Evolutionary conservation across 176 grass and related monocot genomes (phyloP), one percentile per base, ranked within the genome.

Genomic region (Phoenix dactylifera): DNA sequence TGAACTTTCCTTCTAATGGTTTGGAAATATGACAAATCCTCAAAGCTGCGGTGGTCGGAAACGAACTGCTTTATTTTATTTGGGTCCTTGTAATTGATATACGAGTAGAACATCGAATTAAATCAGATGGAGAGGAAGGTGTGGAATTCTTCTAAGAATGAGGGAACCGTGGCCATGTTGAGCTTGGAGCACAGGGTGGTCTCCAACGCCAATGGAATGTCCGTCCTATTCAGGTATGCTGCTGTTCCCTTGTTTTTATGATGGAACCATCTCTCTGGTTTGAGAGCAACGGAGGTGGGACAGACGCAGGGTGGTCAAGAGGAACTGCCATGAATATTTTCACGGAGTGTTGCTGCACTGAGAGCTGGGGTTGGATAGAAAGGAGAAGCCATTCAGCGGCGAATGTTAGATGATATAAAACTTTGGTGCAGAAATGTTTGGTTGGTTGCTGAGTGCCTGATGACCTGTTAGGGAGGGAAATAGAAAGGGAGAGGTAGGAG

Each of bases 91-190:
- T 57, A 59, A 69, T 95, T 95, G 50, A 96, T 66, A 56, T 64
- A 72, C 39, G 76, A 68, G 55, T 90, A 96, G 26, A 96, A 87
- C 58, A 4, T 76, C 77, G 22, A 68, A 87, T 35, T 26, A 85
- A 18, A 59, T 66, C 50, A 16, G 71, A 52, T 32, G 72, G 9
- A 35, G 85, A 61, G 2, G 79, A 76, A 67, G 59, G 64, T 51
- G 79, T 44, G 16, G 20, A 67, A 63, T 59, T 6, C 26, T 54
- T 63, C 53, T 64, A 25, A 54, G 10, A 19, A 74, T 74, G 50
- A 25, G 54, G 62, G 48, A 78, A 63, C 16, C 58, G n/a, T 17
- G 39, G 16, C 24, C 60, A 20, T 4, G 25, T 15, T 3, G 60
- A 59, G 17, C 26, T 3, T 61, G 60, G 24, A 58, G 72, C 76